Evolutionary conservation across 2,329 filamentous ascomycete genomes (phyloP).

Genomic region (Leptographium galeiforme): DNA sequence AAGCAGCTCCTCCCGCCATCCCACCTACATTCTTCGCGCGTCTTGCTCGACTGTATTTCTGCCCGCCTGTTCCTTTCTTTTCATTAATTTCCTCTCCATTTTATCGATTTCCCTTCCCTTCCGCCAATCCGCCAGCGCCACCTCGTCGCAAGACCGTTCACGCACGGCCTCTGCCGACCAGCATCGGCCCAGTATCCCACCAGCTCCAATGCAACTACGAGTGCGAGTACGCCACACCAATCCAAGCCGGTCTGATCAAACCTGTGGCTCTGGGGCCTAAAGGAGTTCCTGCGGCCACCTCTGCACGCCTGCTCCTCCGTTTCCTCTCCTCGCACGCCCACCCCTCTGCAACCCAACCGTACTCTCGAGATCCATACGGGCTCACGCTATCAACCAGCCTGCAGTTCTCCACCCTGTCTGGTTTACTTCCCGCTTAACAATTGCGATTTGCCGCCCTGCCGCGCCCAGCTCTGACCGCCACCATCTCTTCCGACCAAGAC

Average conservation of each 20-base stretch:
- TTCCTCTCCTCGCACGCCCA: neutral
- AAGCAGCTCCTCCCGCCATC: neutral
- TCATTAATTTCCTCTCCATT: neutral
- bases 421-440: neutral
- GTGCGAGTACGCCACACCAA: neutral
- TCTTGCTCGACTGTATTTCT: neutral
- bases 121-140: neutral
- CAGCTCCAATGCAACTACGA: neutral
- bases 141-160: too few relatives aligned
- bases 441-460: neutral
- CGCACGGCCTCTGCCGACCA: neutral
- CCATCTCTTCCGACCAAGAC: neutral
- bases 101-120: neutral
- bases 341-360: neutral
- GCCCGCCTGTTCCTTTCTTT: neutral
- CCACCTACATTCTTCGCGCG: neutral
- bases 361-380: neutral
- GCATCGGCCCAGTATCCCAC: neutral
- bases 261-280: neutral
- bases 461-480: neutral
- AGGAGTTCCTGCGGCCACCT: neutral
- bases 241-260: neutral
- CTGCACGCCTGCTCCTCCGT: neutral
- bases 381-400: neutral
- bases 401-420: neutral